Base-by-base conservation (phyloP, 495 filamentous ascomycete genomes). In the Penicillium bovifimosum region DNA sequence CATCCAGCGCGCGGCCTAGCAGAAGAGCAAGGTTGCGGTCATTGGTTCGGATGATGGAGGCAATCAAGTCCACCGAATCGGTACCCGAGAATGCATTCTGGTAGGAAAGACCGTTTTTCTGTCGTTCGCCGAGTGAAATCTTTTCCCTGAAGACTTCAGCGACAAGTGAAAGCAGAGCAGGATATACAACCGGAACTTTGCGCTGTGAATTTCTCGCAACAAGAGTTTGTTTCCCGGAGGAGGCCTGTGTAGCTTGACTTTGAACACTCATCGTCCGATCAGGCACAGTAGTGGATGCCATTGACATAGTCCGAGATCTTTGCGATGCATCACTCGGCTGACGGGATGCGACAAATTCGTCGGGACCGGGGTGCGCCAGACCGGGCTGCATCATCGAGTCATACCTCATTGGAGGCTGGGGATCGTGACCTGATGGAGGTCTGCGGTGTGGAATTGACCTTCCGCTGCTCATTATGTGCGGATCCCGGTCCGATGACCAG, bases 31-130 rank as follows among this genome's bases (percentile, higher is more conserved):
- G 74, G 62, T 96, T 99, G 44, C 95, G 83, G 69, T 99, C 95
- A 9, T 86, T 95, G 0, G 95, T 99, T 67, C 92, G 87, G 65
- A 97, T 96, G 59, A 97, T 97, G 61, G 87, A 89, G 2, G 86
- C 84, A 45, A 99, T 90, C 56, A 96, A 75, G 69, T 97, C 95
- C 27, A 99, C 95, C 17, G 95, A 93, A 67, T 99, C 93, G 26
- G 86, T 81, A 49, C 95, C 95, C 41, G 87, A 88, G 65, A 99
- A 99, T 3, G 91, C 89, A 68, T 89, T 95, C 69, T 95, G 96
- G 73, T 99, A 99, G 0, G 91, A 90, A 39, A 99, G 72, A 29
- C 90, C 92, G 76, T 99, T 96, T 79, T 99, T 99, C 38, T 88
- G 89, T 43, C 91, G 82, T 59, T 97, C 95, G 24, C 83, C 84